These are phyloP conservation scores for Geotrichum macrosporum DNA, from an alignment of 1,139 yeast genomes.

Conservation along the genomic window DNA sequence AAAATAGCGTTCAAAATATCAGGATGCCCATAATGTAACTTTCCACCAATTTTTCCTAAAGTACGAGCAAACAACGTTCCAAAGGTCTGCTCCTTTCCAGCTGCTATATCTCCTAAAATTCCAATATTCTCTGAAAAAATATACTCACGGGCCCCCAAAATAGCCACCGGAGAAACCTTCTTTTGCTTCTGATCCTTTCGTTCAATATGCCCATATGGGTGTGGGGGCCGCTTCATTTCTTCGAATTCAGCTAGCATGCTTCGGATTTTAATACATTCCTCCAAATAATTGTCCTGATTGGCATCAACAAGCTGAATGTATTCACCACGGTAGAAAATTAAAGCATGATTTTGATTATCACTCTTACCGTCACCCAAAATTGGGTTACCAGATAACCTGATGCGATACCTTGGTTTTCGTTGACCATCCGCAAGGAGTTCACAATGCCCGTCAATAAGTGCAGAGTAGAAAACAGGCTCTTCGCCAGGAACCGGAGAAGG, in stretches of 20 bases:
- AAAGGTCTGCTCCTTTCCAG: slow-evolving; percentile 90
- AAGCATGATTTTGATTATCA: slow-evolving; percentile 75
- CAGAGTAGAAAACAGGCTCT: slow-evolving; percentile 51
- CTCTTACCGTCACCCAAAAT: slow-evolving; percentile 87
- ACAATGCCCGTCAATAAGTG: slow-evolving; percentile 54
- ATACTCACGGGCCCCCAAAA: slow-evolving; percentile 83
- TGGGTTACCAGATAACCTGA: slow-evolving; percentile 76
- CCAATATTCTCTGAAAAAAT: slow-evolving; percentile 85
- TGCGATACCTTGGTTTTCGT: slow-evolving; percentile 49
- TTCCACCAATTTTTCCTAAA: slow-evolving; percentile 79
- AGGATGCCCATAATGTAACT: slow-evolving; percentile 88
- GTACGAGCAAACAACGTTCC: slow-evolving; percentile 88
- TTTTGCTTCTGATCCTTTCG: slow-evolving; percentile 36
- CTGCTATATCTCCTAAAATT: slow-evolving; percentile 84
- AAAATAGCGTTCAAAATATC: slow-evolving; percentile 79
- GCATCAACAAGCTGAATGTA: slow-evolving; percentile 86
- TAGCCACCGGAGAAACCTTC: slow-evolving; percentile 59
- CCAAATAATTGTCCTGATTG: slow-evolving; percentile 81
- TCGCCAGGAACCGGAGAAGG: slow-evolving; percentile 35
- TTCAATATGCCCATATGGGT: slow-evolving; percentile 26
- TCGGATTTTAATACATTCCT: slow-evolving; percentile 78
- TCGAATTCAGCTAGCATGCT: slow-evolving; percentile 78
- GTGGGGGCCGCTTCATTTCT: slow-evolving; percentile 43
- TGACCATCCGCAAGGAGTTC: slow-evolving; percentile 42
- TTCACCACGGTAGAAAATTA: slow-evolving; percentile 80